Evolutionary conservation across 2,329 filamentous ascomycete genomes (phyloP), one percentile per base, ranked within the genome.

Genomic region (Ceratocystis colombiana): DNA sequence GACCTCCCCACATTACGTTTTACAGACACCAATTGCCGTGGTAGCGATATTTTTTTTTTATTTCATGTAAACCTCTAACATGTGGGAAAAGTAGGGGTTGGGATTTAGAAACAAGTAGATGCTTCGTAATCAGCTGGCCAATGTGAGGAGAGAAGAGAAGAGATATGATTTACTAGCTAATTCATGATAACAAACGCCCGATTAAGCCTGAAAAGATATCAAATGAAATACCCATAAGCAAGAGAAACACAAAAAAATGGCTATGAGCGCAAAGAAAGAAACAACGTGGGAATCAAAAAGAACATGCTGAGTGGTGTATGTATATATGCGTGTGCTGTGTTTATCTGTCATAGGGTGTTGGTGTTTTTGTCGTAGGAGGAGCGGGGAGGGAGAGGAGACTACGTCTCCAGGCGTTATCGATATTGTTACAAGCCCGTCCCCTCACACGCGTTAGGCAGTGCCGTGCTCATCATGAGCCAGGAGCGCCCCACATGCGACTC

Each of bases 401-500:
- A 12, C 33, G 55, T 30, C 37, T 4, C 55, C 28, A 22, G n/a
- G 25, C 28, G 28, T 59, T 59, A 25, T 33, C 10, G 33, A 30
- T 59, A 33, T 59, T 59, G 25, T 59, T 59, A 37, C 55, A 59
- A n/a, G 33, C 22, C 28, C 33, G 17, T 28, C 55, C 55, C 33
- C 55, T 59, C 25, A 2, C 25, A 20, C 55, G 7, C 15, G 55
- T 30, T 15, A n/a, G 37, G 37, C 20, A 20, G n/a, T 15, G 20
- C 5, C 22, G 12, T 25, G 48, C 48, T 17, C 48, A 59, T 59
- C 28, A 59, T 25, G 55, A 37, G 55, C 55, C 28, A 3, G 44
- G 28, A 5, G 62, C 33, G 17, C 57, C 66, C 66, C 66, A 68
- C 25, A 68, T 30, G 33, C 66, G 64, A 22, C 66, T 68, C 20